phyloP scores from a whole-genome alignment of 2,329 filamentous ascomycete species.

The Alternaria arbusti region DNA sequence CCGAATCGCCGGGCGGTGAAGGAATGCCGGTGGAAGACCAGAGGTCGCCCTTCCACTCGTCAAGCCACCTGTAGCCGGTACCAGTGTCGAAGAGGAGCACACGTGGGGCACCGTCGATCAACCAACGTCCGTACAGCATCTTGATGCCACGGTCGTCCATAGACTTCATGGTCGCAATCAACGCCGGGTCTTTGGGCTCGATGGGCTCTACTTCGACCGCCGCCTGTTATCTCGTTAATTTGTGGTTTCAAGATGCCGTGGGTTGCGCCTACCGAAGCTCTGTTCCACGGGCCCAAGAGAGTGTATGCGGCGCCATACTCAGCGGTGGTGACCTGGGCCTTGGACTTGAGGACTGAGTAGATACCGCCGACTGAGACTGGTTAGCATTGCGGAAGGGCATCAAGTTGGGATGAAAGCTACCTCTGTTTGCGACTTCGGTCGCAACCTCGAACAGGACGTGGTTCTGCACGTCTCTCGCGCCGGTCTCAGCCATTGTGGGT shows the following conservation, averaged over 20 bases:
- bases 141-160: conserved; percentile 93
- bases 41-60: conserved; percentile 97
- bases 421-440: conserved; percentile 96
- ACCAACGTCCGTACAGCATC: conserved; percentile 92
- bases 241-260: neutral
- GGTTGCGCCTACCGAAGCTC: conserved; percentile 72
- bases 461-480: conserved; percentile 78
- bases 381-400: conserved; percentile 18
- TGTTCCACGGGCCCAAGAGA: conserved; percentile 91
- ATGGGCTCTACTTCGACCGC: conserved; percentile 98
- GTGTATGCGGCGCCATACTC: conserved; percentile 99
- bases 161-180: conserved; percentile 82
- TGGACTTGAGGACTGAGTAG: conserved; percentile 99
- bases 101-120: conserved; percentile 93
- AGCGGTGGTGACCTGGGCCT: conserved; percentile 94
- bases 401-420: conserved; percentile 57
- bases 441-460: conserved; percentile 96
- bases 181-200: conserved; percentile 78
- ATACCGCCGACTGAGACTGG: conserved; percentile 83
- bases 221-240: conserved; percentile 63
- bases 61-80: conserved; percentile 85
- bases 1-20: conserved; percentile 87
- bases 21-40: conserved; percentile 94
- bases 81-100: conserved; percentile 95
- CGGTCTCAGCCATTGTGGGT: conserved; percentile 37